Evolutionary conservation across 352 stramenopile species (phyloP).

Genomic region (Phytophthora uliginosa): DNA sequence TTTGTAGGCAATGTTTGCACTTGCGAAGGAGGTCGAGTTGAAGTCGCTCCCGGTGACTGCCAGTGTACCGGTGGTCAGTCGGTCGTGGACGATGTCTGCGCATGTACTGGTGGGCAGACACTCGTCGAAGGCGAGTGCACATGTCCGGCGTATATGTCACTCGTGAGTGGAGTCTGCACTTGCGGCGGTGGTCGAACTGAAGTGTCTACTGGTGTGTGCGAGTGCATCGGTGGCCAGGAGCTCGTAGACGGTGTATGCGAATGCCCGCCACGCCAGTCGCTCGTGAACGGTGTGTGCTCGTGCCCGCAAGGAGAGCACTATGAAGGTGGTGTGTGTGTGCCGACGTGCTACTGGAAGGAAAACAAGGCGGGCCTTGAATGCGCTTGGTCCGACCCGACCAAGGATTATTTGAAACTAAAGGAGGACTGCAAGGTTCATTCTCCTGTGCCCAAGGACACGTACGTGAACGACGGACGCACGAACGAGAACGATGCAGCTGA

Average conservation of each 20-base stretch:
- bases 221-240: not conserved
- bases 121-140: not conserved
- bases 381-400: not conserved
- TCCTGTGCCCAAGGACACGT: constrained; percentile 31
- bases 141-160: not conserved
- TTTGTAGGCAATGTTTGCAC: not conserved
- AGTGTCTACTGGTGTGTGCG: not conserved
- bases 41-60: not conserved
- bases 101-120: constrained; percentile 3
- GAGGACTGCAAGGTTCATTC: constrained; percentile 13
- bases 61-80: not conserved
- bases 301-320: not conserved
- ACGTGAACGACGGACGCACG: constrained; percentile 24
- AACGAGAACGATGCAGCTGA: constrained; percentile 19
- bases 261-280: not conserved
- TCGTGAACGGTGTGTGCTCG: not conserved
- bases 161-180: not conserved
- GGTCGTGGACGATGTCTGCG: constrained; percentile 1
- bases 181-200: not conserved
- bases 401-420: constrained; percentile 3
- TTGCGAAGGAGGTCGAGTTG: not conserved
- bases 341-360: constrained; percentile 21
- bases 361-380: constrained; percentile 14
- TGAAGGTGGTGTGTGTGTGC: not conserved
- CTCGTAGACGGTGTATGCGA: not conserved